Percentiles rank a stretch among this genome's conserved stretches.
Evolutionary conservation across 768 basidiomycete species (phyloP).

Genomic region (Pleurotus tuoliensis): DNA sequence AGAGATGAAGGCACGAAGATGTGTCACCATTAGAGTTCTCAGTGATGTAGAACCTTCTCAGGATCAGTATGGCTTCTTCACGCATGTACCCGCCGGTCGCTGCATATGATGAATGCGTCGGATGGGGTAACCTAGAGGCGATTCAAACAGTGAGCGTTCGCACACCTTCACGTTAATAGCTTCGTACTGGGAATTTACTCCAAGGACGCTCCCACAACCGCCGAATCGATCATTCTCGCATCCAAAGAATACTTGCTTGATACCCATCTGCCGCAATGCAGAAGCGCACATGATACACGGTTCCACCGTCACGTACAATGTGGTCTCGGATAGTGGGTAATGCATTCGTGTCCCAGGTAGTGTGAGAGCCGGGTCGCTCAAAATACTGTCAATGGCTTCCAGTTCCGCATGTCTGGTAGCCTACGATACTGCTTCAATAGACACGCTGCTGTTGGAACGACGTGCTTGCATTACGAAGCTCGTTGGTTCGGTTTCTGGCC

Average conservation of each 20-base stretch:
- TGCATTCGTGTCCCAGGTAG: conserved; percentile 29
- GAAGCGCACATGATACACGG: conserved; percentile 99
- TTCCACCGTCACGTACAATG: conserved; percentile 96
- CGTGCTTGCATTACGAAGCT: conserved; percentile 76
- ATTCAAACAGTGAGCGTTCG: background rate
- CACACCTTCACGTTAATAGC: background rate
- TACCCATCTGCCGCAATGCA: conserved; percentile 89
- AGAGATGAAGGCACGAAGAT: conserved; percentile 1
- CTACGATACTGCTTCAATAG: conserved; percentile 35
- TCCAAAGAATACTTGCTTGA: conserved; percentile 87
- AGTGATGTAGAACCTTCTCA: conserved; percentile 87
- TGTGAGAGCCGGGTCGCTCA: conserved; percentile 59
- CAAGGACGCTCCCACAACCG: conserved; percentile 91
- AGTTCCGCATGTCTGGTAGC: conserved; percentile 97
- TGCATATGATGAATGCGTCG: conserved; percentile 67
- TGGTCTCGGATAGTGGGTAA: conserved; percentile 74
- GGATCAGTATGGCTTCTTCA: conserved; percentile 82
- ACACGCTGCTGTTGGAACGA: conserved; percentile 3
- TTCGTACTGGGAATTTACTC: conserved; percentile 75
- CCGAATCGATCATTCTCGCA: conserved; percentile 96
- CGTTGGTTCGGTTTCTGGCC: conserved; percentile 92
- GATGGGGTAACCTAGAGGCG: conserved; percentile 58
- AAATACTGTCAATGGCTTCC: conserved; percentile 89
- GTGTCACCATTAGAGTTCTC: conserved; percentile 83
- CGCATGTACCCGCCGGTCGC: conserved; percentile 75